Evolutionary conservation across 2,329 filamentous ascomycete species (phyloP), one percentile per base, ranked within the genome.

Genomic region (Fusarium annulatum): DNA sequence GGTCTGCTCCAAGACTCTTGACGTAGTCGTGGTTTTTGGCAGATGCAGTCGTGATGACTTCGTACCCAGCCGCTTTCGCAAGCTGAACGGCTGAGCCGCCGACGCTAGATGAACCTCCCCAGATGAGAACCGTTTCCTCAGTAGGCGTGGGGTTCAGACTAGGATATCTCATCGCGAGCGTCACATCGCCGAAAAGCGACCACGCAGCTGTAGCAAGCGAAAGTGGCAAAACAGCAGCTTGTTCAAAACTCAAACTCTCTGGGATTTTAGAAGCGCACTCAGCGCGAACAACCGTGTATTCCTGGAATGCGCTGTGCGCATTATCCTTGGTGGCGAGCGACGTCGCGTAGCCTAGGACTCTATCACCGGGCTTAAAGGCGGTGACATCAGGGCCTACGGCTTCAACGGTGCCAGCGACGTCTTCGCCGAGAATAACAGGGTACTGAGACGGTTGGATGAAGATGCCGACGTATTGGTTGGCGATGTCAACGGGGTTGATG

Each of bases 81-180:
- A 88, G 79, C 67, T 88, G 87, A 16, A 87, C 83, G 2, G 84
- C 84, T 48, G 82, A 83, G 45, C 82, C 82, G 2, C 87, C 86
- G 1, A 86, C 85, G 21, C 80, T 82, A 0, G 84, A 84, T 6
- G 85, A 83, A 1, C 87, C 88, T n/a, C 87, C 87, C 85, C 86
- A 89, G 45, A 82, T 68, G 16, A 76, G 52, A 2, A 76, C 61
- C 1, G 46, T 42, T 38, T 76, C 55, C 1, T 36, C 60, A 2
- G 42, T 52, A 11, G 67, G 21, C 3, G 52, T n/a, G 0, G 71
- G 43, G 4, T 28, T 26, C 7, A 61, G 36, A 16, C 53, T 64
- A 3, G 71, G 71, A 23, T 68, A 67, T n/a, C 49, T 55, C 43
- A 72, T 61, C 10, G 41, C 56, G 3, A 72, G 51, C 2, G 51